Conservation (phyloP, 164 flowering plant species). For the Platanus orientalis region DNA sequence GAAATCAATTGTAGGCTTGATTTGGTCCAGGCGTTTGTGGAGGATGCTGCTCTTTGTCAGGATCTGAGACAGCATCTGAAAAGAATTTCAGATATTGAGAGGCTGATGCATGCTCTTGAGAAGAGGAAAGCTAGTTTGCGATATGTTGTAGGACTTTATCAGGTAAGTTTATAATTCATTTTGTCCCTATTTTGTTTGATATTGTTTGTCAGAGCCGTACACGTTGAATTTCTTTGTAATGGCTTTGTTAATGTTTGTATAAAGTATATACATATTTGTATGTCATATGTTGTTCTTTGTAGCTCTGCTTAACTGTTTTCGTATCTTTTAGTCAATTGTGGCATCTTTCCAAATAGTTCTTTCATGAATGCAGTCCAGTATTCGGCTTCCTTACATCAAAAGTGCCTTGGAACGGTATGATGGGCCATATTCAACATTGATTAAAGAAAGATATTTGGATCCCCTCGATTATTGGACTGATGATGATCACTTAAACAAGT, state of each 20-base stretch:
- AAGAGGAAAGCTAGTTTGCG: conserved; percentile 69
- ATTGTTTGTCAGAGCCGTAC: neutral
- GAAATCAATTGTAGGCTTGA: conserved; percentile 80
- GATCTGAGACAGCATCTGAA: conserved; percentile 88
- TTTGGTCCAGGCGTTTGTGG: conserved; percentile 91
- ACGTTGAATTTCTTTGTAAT: neutral
- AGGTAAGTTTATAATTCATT: conserved; percentile 40
- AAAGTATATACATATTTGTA: neutral
- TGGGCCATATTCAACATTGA: conserved; percentile 70
- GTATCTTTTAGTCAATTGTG: neutral
- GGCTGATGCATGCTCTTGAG: conserved; percentile 62
- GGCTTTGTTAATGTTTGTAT: neutral
- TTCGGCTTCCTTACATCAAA: conserved; percentile 81
- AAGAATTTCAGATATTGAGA: conserved; percentile 84
- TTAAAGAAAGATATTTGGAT: conserved; percentile 66
- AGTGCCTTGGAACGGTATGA: conserved; percentile 61
- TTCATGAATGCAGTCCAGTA: conserved; percentile 64
- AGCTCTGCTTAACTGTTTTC: neutral
- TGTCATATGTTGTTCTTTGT: neutral
- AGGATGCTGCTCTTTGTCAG: conserved; percentile 86
- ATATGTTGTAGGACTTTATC: conserved; percentile 89
- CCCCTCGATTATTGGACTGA: conserved; percentile 63
- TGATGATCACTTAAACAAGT: conserved; percentile 77
- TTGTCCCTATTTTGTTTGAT: neutral
- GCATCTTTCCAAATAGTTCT: conserved; percentile 7